A percentile compares a stretch with the other conserved stretches of the same genome.
Conservation (phyloP, 2,329 filamentous ascomycete species). For the Fusarium sp. region DNA sequence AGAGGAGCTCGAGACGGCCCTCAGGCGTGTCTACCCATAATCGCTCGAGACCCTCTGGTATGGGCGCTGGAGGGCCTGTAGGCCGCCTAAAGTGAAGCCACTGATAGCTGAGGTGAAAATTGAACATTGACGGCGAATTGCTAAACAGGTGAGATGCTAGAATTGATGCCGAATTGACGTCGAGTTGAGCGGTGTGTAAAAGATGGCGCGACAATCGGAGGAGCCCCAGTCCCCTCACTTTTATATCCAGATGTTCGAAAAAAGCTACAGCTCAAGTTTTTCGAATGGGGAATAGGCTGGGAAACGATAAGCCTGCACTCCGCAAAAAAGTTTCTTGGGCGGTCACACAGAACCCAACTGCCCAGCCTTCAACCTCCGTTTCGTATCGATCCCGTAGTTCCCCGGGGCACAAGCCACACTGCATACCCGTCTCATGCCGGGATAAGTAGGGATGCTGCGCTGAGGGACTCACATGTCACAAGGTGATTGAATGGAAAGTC, state of each 20-base stretch:
- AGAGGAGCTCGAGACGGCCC: constrained; percentile 63
- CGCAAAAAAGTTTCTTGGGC: neutral
- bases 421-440: neutral
- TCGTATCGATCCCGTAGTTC: neutral
- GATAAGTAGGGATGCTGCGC: constrained; percentile 15
- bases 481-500: neutral
- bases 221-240: neutral
- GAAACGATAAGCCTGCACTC: neutral
- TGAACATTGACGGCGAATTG: constrained; percentile 34
- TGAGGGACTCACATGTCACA: neutral
- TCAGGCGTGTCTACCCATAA: constrained; percentile 57
- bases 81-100: constrained; percentile 44
- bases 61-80: constrained; percentile 32
- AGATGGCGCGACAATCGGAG: neutral
- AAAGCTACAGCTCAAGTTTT: neutral
- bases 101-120: constrained; percentile 43
- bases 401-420: constrained; percentile 3
- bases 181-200: neutral
- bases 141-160: neutral
- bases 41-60: constrained; percentile 57
- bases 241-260: constrained; percentile 15
- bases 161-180: neutral
- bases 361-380: constrained; percentile 21
- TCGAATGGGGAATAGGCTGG: constrained; percentile 4
- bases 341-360: constrained; percentile 10